Base-by-base conservation (phyloP, 78 protist species). In the Isochrysis galbana region DNA sequence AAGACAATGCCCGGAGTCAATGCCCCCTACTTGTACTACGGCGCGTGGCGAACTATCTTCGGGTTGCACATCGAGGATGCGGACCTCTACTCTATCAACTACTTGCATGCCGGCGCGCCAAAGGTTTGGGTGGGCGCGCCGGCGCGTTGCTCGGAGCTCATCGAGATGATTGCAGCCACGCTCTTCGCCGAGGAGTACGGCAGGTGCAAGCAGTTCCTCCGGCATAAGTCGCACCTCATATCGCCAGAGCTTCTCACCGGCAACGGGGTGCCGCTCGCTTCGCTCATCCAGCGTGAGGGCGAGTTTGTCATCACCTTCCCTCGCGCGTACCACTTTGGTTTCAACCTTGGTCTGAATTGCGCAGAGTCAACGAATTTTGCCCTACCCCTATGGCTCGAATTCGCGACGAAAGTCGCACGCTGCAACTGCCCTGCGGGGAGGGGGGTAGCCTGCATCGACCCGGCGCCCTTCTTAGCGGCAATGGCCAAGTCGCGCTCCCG, bases 1-100 rank as follows among this genome's bases (percentile, higher is more conserved):
- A n/a, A n/a, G n/a, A n/a, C n/a, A n/a, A 70, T 70, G n/a, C 80
- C 80, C 21, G 80, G 80, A 19, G 44, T 70, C 80, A 70, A 70
- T 17, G 14, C 25, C 21, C 22, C 80, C 45, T 36, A 36, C 45
- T 19, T 70, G 32, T 70, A 70, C 80, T n/a, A 36, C 41, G 80
- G 80, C 41, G 21, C 41, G 41, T 70, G 80, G 80, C 36, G 41
- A 5, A 36, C 80, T 3, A 36, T 70, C 80, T 70, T 70, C 80
- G 80, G 44, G 80, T 3, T 70, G 29, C 80, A 70, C 80, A 70
- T 41, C 42, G 80, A 70, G 80, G 80, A 70, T 41, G 5, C n/a
- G 23, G 80, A 70, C 45, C 80, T 70, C 45, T 41, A 70, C 45
- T 36, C 45, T n/a, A 19, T 22, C 80, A 36, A 36, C 41, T 70